phyloP scores from a whole-genome alignment of 2,329 filamentous ascomycete genomes.

The Cladobotryum mycophilum region DNA sequence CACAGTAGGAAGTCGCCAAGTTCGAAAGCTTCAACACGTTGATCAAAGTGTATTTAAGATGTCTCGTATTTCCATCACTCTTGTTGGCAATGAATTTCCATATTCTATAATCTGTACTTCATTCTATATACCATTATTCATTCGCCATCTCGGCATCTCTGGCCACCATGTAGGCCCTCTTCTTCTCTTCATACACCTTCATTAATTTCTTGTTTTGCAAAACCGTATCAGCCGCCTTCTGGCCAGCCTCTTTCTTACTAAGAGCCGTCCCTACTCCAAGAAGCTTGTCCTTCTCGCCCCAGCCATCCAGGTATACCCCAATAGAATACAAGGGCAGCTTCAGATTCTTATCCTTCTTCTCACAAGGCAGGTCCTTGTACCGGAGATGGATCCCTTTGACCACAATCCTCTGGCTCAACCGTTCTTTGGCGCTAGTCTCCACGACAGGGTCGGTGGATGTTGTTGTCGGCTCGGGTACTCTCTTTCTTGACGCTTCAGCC shows the following conservation, averaged over 20 bases:
- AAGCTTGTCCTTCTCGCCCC: slow-evolving; percentile 56
- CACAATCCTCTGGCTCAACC: slow-evolving; percentile 36
- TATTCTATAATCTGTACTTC: too few relatives aligned
- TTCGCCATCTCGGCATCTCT: neutral
- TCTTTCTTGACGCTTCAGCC: slow-evolving; percentile 11
- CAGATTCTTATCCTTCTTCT: slow-evolving; percentile 47
- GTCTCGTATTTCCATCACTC: too few relatives aligned
- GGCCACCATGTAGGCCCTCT: slow-evolving; percentile 35
- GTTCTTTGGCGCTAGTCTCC: slow-evolving; percentile 22
- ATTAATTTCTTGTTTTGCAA: slow-evolving; percentile 62
- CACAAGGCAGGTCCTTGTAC: slow-evolving; percentile 52
- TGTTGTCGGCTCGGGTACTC: slow-evolving; percentile 9
- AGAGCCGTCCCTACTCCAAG: slow-evolving; percentile 58
- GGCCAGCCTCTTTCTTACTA: slow-evolving; percentile 63
- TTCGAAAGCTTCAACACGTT: too few relatives aligned
- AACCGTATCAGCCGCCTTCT: slow-evolving; percentile 58
- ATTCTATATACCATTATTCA: too few relatives aligned
- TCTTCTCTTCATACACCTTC: slow-evolving; percentile 42
- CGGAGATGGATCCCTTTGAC: slow-evolving; percentile 52
- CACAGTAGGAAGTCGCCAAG: too few relatives aligned
- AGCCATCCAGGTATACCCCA: slow-evolving; percentile 60
- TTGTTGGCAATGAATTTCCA: too few relatives aligned
- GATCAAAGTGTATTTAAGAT: too few relatives aligned
- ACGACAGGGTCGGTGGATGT: neutral
- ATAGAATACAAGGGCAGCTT: slow-evolving; percentile 56